Evolutionary conservation across 1,284 basidiomycete species (phyloP).

Genomic region (Melampsora larici-populina): DNA sequence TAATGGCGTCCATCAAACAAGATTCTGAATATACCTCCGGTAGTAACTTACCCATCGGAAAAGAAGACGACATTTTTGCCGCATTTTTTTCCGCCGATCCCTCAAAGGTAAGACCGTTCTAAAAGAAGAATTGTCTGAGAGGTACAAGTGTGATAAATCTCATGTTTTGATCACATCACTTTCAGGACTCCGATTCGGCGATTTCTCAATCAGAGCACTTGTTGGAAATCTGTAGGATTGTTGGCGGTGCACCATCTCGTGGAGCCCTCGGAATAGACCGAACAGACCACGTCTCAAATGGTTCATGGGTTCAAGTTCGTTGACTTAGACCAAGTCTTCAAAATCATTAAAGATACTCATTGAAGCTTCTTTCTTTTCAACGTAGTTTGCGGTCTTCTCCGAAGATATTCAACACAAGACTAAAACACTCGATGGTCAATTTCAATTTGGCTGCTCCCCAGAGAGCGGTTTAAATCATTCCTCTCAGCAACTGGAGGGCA

Average conservation of each 20-base stretch:
- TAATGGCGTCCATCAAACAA: slow-evolving; percentile 10
- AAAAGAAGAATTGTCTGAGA: background rate
- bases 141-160: too few species aligned
- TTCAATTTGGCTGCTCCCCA: background rate
- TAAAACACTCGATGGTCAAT: background rate
- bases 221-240: slow-evolving; percentile 27
- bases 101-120: background rate
- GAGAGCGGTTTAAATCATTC: background rate
- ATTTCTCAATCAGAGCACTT: slow-evolving; percentile 1
- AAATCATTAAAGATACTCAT: background rate
- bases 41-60: slow-evolving; percentile 7
- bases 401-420: background rate
- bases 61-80: slow-evolving; percentile 34
- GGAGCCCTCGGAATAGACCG: slow-evolving; percentile 34
- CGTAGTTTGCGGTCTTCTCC: background rate
- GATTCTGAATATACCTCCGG: background rate
- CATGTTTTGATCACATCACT: too few species aligned
- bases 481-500: slow-evolving; percentile 2
- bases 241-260: slow-evolving; percentile 27
- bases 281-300: slow-evolving; percentile 12
- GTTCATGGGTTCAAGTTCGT: slow-evolving; percentile 31
- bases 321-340: background rate
- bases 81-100: slow-evolving; percentile 23
- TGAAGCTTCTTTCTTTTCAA: background rate
- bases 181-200: background rate